phyloP scores from a whole-genome alignment of 768 basidiomycete species.

The Lyophyllum semitale region DNA sequence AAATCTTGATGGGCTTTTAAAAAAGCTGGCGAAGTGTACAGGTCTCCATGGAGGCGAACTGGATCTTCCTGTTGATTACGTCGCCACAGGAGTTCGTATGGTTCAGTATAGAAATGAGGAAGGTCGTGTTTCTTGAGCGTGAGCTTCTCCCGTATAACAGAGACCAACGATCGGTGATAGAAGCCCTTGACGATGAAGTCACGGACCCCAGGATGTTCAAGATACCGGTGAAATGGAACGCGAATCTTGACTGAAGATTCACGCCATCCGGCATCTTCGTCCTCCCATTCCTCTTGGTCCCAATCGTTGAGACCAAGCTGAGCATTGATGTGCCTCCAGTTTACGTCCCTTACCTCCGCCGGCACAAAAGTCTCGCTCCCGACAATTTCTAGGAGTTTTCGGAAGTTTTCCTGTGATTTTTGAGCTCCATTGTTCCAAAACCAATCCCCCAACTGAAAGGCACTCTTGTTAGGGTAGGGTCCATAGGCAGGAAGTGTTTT shows the following conservation, averaged over 20 bases:
- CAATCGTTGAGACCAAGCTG: conserved; percentile 1
- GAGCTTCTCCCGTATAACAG: conserved; percentile 16
- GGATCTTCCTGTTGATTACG: neutral
- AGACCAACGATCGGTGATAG: conserved; percentile 13
- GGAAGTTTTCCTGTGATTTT: conserved; percentile 20
- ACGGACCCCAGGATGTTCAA: neutral
- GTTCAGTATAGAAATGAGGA: conserved; percentile 14
- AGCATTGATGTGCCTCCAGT: conserved; percentile 7
- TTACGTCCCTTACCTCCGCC: conserved; percentile 1
- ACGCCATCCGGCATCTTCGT: conserved; percentile 18
- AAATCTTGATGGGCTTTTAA: conserved; percentile 7
- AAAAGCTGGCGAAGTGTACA: conserved; percentile 18
- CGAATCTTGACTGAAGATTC: conserved; percentile 2
- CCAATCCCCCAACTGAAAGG: conserved; percentile 19
- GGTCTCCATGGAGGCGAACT: conserved; percentile 16
- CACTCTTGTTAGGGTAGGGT: conserved; percentile 16
- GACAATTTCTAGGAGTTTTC: conserved; percentile 11
- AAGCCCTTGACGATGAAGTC: conserved; percentile 8
- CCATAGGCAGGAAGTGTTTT: neutral
- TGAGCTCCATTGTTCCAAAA: conserved; percentile 19
- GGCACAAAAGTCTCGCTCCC: conserved; percentile 1
- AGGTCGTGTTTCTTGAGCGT: neutral
- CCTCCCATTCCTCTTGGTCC: conserved; percentile 4
- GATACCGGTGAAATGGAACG: conserved; percentile 1
- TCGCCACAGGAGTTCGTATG: conserved; percentile 19